Conservation (phyloP, 192 early-diverging fungal genomes). For the Chytriomyces sp. region DNA sequence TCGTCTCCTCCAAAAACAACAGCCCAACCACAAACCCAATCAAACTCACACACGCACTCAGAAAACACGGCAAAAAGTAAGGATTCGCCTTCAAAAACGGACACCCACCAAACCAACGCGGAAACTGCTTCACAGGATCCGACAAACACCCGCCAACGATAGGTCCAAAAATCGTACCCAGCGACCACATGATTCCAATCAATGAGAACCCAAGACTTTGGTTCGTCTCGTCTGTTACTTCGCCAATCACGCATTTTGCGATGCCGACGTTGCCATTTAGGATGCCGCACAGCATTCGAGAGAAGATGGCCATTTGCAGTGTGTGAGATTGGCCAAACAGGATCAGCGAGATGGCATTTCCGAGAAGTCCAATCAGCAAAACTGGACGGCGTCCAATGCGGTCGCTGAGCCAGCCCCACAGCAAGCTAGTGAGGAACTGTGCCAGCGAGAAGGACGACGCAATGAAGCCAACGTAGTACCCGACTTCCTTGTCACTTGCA, state of each 20-base stretch:
- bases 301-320: slow-evolving; percentile 33
- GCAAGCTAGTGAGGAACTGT: slow-evolving; percentile 63
- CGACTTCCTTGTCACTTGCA: slow-evolving; percentile 70
- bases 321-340: slow-evolving; percentile 72
- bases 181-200: slow-evolving; percentile 58
- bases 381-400: slow-evolving; percentile 81
- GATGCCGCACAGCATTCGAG: slow-evolving; percentile 69
- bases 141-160: slow-evolving; percentile 81
- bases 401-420: slow-evolving; percentile 66
- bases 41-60: slow-evolving; percentile 65
- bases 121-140: slow-evolving; percentile 73
- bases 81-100: slow-evolving; percentile 70
- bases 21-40: slow-evolving; percentile 69
- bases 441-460: slow-evolving; percentile 75
- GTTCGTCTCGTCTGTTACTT: slow-evolving; percentile 85
- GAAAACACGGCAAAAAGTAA: slow-evolving; percentile 84
- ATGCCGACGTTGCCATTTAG: slow-evolving; percentile 78
- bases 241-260: slow-evolving; percentile 80
- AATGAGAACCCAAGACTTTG: slow-evolving; percentile 76
- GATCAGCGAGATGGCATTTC: slow-evolving; percentile 70
- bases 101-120: slow-evolving; percentile 58
- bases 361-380: slow-evolving; percentile 76
- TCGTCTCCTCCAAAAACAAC: slow-evolving; percentile 51
- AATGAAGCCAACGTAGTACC: slow-evolving; percentile 79
- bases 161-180: slow-evolving; percentile 59